These are phyloP conservation scores for Chaetomium cochliodes DNA, from an alignment of 495 filamentous ascomycete genomes.

Conservation along the genomic window DNA sequence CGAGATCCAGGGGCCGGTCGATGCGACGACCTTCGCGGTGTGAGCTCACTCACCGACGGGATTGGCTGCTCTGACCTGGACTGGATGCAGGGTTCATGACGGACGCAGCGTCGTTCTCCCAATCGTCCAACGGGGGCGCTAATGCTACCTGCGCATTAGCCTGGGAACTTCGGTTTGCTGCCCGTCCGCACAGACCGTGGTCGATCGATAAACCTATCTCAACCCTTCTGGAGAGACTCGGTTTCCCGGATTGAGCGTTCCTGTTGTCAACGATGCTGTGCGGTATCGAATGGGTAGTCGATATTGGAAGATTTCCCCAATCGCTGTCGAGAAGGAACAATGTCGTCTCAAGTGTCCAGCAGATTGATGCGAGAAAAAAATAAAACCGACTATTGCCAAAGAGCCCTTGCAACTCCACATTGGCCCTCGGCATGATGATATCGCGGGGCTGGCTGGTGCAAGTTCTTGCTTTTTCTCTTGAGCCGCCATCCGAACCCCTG, in stretches of 20 bases:
- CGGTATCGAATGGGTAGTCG: neutral
- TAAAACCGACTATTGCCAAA: conserved; percentile 7
- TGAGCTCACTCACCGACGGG: conserved; percentile 4
- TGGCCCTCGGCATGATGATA: neutral
- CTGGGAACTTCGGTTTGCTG: conserved; percentile 5
- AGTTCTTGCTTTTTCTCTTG: conserved; percentile 22
- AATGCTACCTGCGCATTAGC: neutral
- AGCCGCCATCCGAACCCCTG: conserved; percentile 22
- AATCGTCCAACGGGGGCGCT: neutral
- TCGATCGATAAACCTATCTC: neutral
- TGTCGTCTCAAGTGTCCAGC: neutral
- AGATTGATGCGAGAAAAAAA: neutral
- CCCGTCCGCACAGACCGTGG: neutral
- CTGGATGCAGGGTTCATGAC: conserved; percentile 10
- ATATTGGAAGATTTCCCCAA: neutral
- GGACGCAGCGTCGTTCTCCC: neutral
- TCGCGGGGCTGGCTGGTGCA: neutral
- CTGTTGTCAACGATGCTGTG: neutral
- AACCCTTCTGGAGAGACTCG: neutral
- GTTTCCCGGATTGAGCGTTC: neutral
- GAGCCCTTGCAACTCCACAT: conserved; percentile 27
- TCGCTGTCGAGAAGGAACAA: too few species aligned
- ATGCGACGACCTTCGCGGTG: conserved; percentile 1
- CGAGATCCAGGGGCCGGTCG: conserved; percentile 12
- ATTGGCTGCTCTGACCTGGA: conserved; percentile 8